phyloP scores from a whole-genome alignment of 345 rosid genomes.

The Camelina neglecta region DNA sequence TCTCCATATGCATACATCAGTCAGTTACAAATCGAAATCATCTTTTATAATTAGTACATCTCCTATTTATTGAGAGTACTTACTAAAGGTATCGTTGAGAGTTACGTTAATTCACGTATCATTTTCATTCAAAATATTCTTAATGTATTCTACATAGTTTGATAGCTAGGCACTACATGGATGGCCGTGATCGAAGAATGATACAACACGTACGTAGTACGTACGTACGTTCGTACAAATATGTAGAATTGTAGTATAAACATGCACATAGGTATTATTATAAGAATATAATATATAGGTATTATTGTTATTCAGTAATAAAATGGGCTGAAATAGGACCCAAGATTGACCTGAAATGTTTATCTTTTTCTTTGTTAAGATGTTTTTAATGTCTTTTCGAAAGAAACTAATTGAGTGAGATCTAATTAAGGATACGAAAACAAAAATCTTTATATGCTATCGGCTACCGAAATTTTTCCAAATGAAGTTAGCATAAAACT shows the following conservation, averaged over 20 bases:
- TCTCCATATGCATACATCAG: constrained; percentile 12
- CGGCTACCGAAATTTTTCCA: neutral
- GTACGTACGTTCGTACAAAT: constrained; percentile 22
- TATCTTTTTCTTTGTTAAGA: neutral
- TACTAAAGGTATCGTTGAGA: neutral
- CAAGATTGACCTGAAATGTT: constrained; percentile 5
- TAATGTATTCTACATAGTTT: neutral
- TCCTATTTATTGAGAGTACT: neutral
- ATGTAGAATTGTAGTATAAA: neutral
- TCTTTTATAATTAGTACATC: constrained; percentile 1
- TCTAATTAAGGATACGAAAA: no score
- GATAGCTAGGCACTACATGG: neutral
- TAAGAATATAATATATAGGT: neutral
- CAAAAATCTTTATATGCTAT: neutral
- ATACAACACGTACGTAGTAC: constrained; percentile 23
- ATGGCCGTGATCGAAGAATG: constrained; percentile 4
- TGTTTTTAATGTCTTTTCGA: neutral
- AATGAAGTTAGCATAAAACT: neutral
- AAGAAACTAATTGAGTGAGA: constrained; percentile 11
- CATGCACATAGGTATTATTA: neutral
- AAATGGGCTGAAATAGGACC: neutral
- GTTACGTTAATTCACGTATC: constrained; percentile 9
- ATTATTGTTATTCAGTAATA: neutral
- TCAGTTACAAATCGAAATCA: neutral
- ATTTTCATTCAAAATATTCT: neutral